phyloP scores from a whole-genome alignment of 2,329 filamentous ascomycete species.

The Apiospora pterosperma region DNA sequence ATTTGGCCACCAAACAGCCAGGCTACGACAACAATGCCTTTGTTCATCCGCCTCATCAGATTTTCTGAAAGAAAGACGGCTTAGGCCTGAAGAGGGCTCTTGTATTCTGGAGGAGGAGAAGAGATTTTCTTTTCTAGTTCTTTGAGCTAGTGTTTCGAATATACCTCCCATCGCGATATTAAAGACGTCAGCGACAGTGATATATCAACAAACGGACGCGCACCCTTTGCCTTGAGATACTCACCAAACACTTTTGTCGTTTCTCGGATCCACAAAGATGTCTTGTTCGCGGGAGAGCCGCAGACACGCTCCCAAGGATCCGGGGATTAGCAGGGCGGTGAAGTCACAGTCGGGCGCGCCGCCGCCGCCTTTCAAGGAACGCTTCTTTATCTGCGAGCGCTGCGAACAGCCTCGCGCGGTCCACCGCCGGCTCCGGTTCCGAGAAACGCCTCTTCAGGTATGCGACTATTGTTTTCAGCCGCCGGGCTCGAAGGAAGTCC shows the following conservation, averaged over 20 bases:
- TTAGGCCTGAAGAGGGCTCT: not conserved
- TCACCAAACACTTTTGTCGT: too few species aligned
- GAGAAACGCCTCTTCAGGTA: not conserved
- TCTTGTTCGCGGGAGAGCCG: not conserved
- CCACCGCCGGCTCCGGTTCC: not conserved
- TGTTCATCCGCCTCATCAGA: not conserved
- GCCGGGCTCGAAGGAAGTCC: not conserved
- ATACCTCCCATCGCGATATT: not conserved
- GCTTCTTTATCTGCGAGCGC: not conserved
- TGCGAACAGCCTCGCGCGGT: not conserved
- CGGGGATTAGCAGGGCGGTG: not conserved
- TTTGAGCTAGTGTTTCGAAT: not conserved
- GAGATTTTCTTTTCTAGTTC: not conserved
- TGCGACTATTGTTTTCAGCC: not conserved
- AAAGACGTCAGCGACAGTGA: not conserved
- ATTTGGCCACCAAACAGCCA: not conserved
- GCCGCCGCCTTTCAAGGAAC: not conserved
- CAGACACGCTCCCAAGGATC: not conserved
- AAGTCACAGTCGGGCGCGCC: not conserved
- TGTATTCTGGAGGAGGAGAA: not conserved
- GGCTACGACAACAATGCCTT: conserved; percentile 2
- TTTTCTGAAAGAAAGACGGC: not conserved
- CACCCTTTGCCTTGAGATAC: not conserved
- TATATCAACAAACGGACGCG: not conserved
- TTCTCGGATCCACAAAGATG: not conserved